Evolutionary conservation across 2,329 filamentous ascomycete genomes (phyloP).

Genomic region (Emydomyces testavorans): DNA sequence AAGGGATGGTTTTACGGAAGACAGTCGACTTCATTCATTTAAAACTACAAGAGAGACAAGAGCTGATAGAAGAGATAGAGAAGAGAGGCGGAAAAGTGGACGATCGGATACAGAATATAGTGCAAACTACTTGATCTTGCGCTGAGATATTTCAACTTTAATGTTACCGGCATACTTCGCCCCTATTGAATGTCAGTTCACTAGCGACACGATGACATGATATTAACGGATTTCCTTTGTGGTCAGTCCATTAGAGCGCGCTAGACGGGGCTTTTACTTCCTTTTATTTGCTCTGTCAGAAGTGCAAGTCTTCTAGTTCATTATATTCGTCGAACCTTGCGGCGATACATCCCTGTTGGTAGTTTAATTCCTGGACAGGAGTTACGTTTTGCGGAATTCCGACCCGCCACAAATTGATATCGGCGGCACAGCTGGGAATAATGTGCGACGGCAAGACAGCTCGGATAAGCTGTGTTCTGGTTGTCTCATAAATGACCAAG

Average conservation of each 20-base stretch:
- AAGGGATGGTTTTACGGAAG: slow-evolving; percentile 67
- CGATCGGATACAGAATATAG: slow-evolving; percentile 26
- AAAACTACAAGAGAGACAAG: slow-evolving; percentile 48
- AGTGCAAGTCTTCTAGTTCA: too few species aligned
- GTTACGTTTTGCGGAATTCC: too few species aligned
- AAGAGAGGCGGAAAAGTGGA: slow-evolving; percentile 46
- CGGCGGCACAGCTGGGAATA: too few species aligned
- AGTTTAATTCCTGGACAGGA: too few species aligned
- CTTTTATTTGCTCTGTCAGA: too few species aligned
- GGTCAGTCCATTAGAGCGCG: not conserved
- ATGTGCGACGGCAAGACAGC: too few species aligned
- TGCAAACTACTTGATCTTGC: slow-evolving; percentile 8
- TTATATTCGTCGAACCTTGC: not conserved
- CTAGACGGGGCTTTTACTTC: not conserved
- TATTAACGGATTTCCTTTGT: not conserved
- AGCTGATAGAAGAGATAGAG: slow-evolving; percentile 49
- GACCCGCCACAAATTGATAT: too few species aligned
- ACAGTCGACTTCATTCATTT: slow-evolving; percentile 56
- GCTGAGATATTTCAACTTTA: not conserved
- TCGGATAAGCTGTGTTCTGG: too few species aligned
- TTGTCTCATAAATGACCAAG: too few species aligned
- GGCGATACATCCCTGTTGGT: too few species aligned
- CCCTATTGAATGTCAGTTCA: too few species aligned
- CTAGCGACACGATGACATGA: not conserved
- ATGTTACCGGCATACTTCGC: not conserved